A percentile compares a stretch with the other conserved stretches of the same genome.
Conservation (phyloP, 805 yeast species). For the Myxozyma kluyveri region DNA sequence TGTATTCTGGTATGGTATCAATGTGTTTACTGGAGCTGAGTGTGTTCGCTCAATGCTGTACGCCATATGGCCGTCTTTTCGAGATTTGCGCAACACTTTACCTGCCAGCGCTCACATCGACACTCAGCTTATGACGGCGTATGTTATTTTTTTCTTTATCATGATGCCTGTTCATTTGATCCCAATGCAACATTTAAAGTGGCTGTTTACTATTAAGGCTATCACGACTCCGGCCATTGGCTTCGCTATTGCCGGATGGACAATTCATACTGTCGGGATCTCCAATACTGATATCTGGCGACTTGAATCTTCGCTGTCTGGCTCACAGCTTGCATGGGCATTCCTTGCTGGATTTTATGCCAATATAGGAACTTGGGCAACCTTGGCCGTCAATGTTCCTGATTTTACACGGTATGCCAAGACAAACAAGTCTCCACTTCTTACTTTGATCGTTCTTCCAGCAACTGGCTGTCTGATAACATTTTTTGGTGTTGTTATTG, state of each 20-base stretch:
- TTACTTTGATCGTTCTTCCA: conserved; percentile 13
- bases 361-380: conserved; percentile 29
- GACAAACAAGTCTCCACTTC: conserved; percentile 35
- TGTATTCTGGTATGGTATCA: conserved; percentile 54
- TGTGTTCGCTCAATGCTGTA: conserved; percentile 74
- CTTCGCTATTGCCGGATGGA: conserved; percentile 77
- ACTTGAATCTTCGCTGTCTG: conserved; percentile 43
- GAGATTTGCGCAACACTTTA: conserved; percentile 42
- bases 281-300: conserved; percentile 59
- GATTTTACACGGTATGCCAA: conserved; percentile 49
- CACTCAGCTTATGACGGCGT: conserved; percentile 61
- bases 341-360: conserved; percentile 56
- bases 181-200: conserved; percentile 78
- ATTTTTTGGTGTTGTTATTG: conserved; percentile 20
- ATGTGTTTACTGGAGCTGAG: conserved; percentile 78
- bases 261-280: conserved; percentile 56
- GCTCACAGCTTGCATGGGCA: conserved; percentile 75
- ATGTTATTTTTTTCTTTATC: conserved; percentile 77
- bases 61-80: conserved; percentile 58
- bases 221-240: conserved; percentile 67
- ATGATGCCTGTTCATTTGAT: conserved; percentile 79
- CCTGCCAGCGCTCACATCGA: conserved; percentile 20
- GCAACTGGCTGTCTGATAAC: conserved; percentile 15
- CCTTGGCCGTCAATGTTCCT: conserved; percentile 49
- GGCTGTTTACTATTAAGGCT: conserved; percentile 80